These are phyloP conservation scores for Mediolabrus comicus DNA, from an alignment of 108 stramenopile genomes.

Conservation along the genomic window DNA sequence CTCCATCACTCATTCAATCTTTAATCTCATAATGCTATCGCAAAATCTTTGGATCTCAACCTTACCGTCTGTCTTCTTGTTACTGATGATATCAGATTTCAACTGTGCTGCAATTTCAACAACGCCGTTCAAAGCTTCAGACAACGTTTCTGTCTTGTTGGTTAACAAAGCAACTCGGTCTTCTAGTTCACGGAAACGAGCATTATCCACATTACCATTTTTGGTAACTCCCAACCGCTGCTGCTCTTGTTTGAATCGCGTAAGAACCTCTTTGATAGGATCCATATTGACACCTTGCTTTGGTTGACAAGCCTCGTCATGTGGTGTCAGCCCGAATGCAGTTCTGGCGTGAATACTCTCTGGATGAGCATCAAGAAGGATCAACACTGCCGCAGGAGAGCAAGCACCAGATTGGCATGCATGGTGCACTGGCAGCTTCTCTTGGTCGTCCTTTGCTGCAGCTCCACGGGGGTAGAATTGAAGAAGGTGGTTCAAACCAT, in stretches of 20 bases:
- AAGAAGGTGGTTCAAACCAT: slow-evolving; percentile 67
- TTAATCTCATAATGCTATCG: slow-evolving; percentile 30
- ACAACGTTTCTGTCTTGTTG: slow-evolving; percentile 20
- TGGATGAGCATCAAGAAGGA: slow-evolving; percentile 75
- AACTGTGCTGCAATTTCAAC: slow-evolving; percentile 39
- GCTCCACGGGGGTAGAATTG: slow-evolving; percentile 83
- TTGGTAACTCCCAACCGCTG: slow-evolving; percentile 32
- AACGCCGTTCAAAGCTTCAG: slow-evolving; percentile 13
- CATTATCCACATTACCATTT: slow-evolving; percentile 17
- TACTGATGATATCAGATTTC: slow-evolving; percentile 34
- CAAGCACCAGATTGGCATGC: slow-evolving; percentile 77
- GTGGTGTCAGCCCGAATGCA: slow-evolving; percentile 84
- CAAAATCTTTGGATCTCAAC: slow-evolving; percentile 38
- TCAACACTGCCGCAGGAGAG: slow-evolving; percentile 56
- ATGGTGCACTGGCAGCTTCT: slow-evolving; percentile 87
- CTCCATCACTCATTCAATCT: neutral
- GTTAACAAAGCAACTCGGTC: slow-evolving; percentile 33
- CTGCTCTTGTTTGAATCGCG: slow-evolving; percentile 77
- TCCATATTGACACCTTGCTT: slow-evolving; percentile 69
- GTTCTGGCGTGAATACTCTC: slow-evolving; percentile 83
- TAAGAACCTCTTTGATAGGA: slow-evolving; percentile 69
- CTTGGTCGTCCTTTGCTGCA: slow-evolving; percentile 86
- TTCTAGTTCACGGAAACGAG: slow-evolving; percentile 40
- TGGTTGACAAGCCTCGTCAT: slow-evolving; percentile 71
- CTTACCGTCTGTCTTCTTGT: slow-evolving; percentile 22